Conservation (phyloP, 768 basidiomycete genomes). For the Sarcomyxa edulis region DNA sequence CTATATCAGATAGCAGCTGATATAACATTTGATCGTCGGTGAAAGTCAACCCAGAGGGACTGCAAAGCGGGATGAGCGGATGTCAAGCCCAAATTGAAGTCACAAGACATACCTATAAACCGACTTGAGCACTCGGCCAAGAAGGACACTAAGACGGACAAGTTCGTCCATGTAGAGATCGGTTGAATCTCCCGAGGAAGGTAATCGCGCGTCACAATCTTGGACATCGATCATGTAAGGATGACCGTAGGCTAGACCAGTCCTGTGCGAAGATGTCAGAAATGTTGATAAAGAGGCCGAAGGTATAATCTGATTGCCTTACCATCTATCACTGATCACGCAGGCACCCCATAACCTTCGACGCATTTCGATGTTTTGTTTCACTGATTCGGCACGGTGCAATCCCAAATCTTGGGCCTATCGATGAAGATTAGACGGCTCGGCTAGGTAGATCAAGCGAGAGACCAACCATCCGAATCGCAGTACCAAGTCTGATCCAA, state of each 20-base stretch:
- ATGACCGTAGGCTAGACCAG: slow-evolving; percentile 85
- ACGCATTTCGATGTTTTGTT: slow-evolving; percentile 78
- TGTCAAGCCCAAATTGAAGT: background rate
- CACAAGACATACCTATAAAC: slow-evolving; percentile 74
- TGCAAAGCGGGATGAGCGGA: slow-evolving; percentile 19
- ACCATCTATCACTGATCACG: slow-evolving; percentile 94
- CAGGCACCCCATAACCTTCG: slow-evolving; percentile 93
- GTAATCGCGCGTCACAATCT: slow-evolving; percentile 93
- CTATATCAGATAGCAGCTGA: slow-evolving; percentile 56
- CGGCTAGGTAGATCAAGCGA: background rate
- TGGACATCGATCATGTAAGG: slow-evolving; percentile 95
- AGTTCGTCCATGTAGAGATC: slow-evolving; percentile 88
- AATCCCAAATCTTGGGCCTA: slow-evolving; percentile 96
- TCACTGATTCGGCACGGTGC: slow-evolving; percentile 86
- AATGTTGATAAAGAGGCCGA: slow-evolving; percentile 2
- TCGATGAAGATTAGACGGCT: slow-evolving; percentile 3
- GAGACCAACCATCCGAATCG: slow-evolving; percentile 84
- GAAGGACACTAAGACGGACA: slow-evolving; percentile 83
- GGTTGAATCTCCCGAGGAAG: slow-evolving; percentile 77
- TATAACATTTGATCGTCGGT: slow-evolving; percentile 79
- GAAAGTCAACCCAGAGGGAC: slow-evolving; percentile 82
- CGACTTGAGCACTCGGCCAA: slow-evolving; percentile 88
- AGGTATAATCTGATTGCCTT: too few species aligned
- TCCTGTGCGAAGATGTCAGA: slow-evolving; percentile 38
- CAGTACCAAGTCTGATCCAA: slow-evolving; percentile 81